These are phyloP conservation scores for Diplodia scrobiculata DNA, from an alignment of 2,329 filamentous ascomycete species.

Conservation along the genomic window DNA sequence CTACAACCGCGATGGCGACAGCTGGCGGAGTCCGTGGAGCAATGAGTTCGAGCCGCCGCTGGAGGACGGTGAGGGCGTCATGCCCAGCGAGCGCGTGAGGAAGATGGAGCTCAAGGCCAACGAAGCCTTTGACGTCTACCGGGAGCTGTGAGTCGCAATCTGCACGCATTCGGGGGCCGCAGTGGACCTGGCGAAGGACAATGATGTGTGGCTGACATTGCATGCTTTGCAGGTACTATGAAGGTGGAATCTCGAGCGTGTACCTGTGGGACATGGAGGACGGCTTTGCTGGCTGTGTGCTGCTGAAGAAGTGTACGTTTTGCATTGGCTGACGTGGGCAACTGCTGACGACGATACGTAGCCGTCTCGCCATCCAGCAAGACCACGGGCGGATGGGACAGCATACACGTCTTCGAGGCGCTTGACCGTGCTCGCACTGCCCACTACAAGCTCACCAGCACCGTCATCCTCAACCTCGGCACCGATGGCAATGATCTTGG, in stretches of 20 bases:
- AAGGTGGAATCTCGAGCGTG: slow-evolving; percentile 91
- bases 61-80: slow-evolving; percentile 73
- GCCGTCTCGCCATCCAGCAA: slow-evolving; percentile 66
- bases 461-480: slow-evolving; percentile 87
- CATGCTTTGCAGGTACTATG: slow-evolving; percentile 68
- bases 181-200: background rate
- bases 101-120: slow-evolving; percentile 94
- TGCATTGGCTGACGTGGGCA: background rate
- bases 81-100: slow-evolving; percentile 85
- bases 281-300: slow-evolving; percentile 91
- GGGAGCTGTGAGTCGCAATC: slow-evolving; percentile 67
- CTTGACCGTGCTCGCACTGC: slow-evolving; percentile 87
- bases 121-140: slow-evolving; percentile 94
- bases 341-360: slow-evolving; percentile 44
- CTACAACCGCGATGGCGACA: slow-evolving; percentile 99
- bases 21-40: slow-evolving; percentile 97
- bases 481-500: slow-evolving; percentile 73
- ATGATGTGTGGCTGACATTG: slow-evolving; percentile 3
- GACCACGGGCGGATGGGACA: slow-evolving; percentile 88
- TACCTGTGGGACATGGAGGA: slow-evolving; percentile 99
- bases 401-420: slow-evolving; percentile 97
- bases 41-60: slow-evolving; percentile 96
- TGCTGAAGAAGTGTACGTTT: slow-evolving; percentile 84
- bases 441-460: slow-evolving; percentile 97
- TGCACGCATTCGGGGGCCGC: background rate